Evolutionary conservation across 768 basidiomycete genomes (phyloP), one percentile per base, ranked within the genome.

Genomic region (Inosperma sp.): DNA sequence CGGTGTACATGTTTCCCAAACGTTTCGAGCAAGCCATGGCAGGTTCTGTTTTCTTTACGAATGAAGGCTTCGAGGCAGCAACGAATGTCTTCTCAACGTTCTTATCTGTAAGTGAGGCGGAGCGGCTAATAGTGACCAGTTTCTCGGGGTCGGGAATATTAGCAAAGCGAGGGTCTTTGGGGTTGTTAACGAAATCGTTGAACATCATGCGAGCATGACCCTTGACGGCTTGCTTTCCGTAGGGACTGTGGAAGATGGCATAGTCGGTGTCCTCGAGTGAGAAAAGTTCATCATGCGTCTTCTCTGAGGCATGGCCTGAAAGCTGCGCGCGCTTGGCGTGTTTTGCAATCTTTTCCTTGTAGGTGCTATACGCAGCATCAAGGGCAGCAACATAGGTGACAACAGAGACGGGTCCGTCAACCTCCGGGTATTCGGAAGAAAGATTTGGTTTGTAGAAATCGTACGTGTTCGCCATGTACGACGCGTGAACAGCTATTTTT

Each of bases 391-490:
- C 84, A 74, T 99, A 99, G 35, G 91, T 92, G 47, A 90, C 88
- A 52, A 96, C 88, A 7, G 96, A 95, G 37, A 95, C 86, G 5
- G 95, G 96, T 2, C 96, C 96, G 64, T 99, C 95, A 42, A 99
- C 95, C 61, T 90, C 88, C 53, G 96, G 96, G 68, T 93, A 95
- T 68, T 94, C 92, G 17, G 92, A 94, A 49, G 86, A 84, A 17
- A 98, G 83, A 60, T 91, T 85, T 41, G 96, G 96, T 76, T 99
- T 99, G 85, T 96, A 99, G 70, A 97, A 98, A 72, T 99, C 96
- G 70, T 95, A 97, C 0, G 86, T 91, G 75, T 99, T 95, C 55
- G 87, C 86, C 88, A 98, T 97, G 76, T 93, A 90, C 44, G 84
- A 92, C 21, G 94, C 95, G 70, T 97, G 96, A 57, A 93, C 79